phyloP scores from a whole-genome alignment of 306 rosid species.

The Cucurbita pepo region DNA sequence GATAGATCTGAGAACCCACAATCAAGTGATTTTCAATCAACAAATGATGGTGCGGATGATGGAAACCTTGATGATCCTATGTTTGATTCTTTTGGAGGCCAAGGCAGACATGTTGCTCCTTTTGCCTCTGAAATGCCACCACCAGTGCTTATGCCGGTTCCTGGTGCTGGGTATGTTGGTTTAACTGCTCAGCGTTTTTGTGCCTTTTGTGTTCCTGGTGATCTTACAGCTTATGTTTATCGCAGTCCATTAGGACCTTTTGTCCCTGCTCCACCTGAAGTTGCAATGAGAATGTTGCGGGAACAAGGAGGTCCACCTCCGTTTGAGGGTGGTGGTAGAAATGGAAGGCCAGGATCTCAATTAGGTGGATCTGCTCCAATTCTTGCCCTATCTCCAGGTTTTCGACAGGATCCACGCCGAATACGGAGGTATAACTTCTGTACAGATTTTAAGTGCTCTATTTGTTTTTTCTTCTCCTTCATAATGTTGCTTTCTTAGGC shows the following conservation, averaged over 20 bases:
- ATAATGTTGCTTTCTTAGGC: neutral
- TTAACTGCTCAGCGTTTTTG: neutral
- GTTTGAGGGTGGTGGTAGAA: slow-evolving; percentile 63
- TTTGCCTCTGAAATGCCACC: slow-evolving; percentile 84
- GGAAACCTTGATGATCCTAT: slow-evolving; percentile 75
- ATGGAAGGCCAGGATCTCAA: slow-evolving; percentile 57
- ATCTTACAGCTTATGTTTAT: slow-evolving; percentile 11
- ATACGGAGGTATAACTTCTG: slow-evolving; percentile 54
- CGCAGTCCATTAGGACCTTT: slow-evolving; percentile 94
- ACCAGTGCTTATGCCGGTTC: slow-evolving; percentile 94
- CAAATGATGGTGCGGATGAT: slow-evolving; percentile 42
- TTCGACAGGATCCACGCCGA: slow-evolving; percentile 80
- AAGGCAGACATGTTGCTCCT: slow-evolving; percentile 43
- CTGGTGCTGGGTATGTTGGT: slow-evolving; percentile 91
- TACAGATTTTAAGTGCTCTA: neutral
- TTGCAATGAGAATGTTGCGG: slow-evolving; percentile 95
- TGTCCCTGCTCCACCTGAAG: slow-evolving; percentile 99
- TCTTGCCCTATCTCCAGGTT: slow-evolving; percentile 54
- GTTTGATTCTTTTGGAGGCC: slow-evolving; percentile 66
- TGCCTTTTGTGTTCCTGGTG: neutral
- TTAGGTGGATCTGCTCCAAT: slow-evolving; percentile 76
- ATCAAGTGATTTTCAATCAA: slow-evolving; percentile 45
- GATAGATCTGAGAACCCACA: slow-evolving; percentile 56
- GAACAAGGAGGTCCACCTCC: slow-evolving; percentile 94
- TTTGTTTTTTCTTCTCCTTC: neutral